phyloP scores from a whole-genome alignment of 1,284 basidiomycete species.

The Melampsora americana region DNA sequence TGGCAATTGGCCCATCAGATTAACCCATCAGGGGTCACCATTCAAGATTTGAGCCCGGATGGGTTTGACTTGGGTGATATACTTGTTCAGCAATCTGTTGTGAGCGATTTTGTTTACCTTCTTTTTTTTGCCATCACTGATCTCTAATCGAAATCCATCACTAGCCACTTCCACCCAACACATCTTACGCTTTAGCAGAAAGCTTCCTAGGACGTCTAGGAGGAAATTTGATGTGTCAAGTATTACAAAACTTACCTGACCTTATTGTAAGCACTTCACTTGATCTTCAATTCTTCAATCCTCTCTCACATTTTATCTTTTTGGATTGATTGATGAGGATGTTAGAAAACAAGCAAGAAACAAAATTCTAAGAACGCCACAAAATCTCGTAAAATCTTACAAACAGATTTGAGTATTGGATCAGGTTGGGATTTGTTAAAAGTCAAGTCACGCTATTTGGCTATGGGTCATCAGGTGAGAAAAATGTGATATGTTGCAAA shows the following conservation, averaged over 20 bases:
- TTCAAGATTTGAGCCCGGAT: constrained; percentile 57
- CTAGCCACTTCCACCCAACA: constrained; percentile 60
- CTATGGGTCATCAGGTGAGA: constrained; percentile 25
- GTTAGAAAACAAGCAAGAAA: constrained; percentile 46
- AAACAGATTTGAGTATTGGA: neutral
- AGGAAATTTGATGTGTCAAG: constrained; percentile 67
- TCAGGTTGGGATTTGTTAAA: neutral
- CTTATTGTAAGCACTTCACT: constrained; percentile 59
- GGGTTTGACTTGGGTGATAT: constrained; percentile 57
- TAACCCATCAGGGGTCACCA: constrained; percentile 66
- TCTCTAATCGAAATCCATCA: constrained; percentile 7
- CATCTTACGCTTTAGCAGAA: constrained; percentile 63
- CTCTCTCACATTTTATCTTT: neutral
- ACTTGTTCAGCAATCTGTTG: constrained; percentile 52
- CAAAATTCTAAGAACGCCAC: constrained; percentile 59
- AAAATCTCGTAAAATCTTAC: constrained; percentile 64
- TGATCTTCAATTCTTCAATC: constrained; percentile 48
- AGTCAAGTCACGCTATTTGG: constrained; percentile 1
- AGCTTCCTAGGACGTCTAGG: constrained; percentile 66
- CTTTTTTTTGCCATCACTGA: neutral
- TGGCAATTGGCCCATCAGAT: constrained; percentile 69
- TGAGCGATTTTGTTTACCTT: constrained; percentile 48
- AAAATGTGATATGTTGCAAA: neutral
- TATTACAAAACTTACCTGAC: constrained; percentile 64
- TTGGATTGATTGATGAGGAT: neutral